These are phyloP conservation scores for Fusarium sp. DNA, from an alignment of 2,329 filamentous ascomycete species.

Conservation along the genomic window DNA sequence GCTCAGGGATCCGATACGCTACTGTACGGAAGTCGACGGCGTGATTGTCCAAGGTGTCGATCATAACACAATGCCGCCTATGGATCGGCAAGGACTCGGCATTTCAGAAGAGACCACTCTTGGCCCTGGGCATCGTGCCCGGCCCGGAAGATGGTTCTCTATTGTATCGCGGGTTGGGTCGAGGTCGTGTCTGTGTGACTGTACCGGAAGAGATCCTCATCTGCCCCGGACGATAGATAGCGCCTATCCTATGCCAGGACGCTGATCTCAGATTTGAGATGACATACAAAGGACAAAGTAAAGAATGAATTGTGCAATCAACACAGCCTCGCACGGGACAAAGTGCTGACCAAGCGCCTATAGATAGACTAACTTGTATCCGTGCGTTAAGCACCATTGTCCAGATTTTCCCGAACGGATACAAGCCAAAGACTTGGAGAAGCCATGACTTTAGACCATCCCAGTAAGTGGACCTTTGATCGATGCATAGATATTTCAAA, in stretches of 20 bases:
- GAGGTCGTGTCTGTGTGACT: constrained; percentile 4
- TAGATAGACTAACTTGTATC: constrained; percentile 19
- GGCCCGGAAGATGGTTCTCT: not conserved
- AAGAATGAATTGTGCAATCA: constrained; percentile 11
- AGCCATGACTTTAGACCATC: constrained; percentile 6
- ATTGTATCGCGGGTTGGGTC: not conserved
- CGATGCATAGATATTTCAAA: not conserved
- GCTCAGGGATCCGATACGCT: constrained; percentile 8
- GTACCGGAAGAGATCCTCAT: constrained; percentile 7
- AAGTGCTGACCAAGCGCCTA: constrained; percentile 14
- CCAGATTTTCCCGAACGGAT: not conserved
- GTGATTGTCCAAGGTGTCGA: constrained; percentile 20
- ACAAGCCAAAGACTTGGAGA: not conserved
- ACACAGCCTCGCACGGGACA: constrained; percentile 18
- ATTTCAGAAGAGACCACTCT: constrained; percentile 20
- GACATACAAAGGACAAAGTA: constrained; percentile 1
- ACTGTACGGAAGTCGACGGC: constrained; percentile 25
- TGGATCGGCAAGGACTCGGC: constrained; percentile 20
- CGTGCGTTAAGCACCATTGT: constrained; percentile 20
- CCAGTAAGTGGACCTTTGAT: constrained; percentile 19
- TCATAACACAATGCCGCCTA: constrained; percentile 28
- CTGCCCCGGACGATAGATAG: constrained; percentile 14
- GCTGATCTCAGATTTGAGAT: constrained; percentile 21
- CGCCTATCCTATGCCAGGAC: constrained; percentile 1
- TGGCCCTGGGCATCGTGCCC: not conserved